Base-by-base conservation (phyloP, 1,284 basidiomycete genomes). In the Wolfiporia cocos region DNA sequence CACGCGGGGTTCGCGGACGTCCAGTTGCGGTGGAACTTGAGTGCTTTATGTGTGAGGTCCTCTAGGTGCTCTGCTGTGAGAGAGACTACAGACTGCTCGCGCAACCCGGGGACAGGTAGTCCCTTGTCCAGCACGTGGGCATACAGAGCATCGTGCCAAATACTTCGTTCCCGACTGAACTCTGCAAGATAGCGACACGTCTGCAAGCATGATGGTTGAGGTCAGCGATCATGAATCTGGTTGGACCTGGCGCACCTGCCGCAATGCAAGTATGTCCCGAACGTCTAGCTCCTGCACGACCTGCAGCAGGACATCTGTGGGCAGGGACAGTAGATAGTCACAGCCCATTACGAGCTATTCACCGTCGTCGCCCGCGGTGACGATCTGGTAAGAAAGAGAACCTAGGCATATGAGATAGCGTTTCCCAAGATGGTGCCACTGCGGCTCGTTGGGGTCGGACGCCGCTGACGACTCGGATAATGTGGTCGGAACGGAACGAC, bases 91-190 rank as follows among this genome's bases (percentile, higher is more conserved):
- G 35, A 9, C 20, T 50, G 48, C 12, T 52, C 46, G 6, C 47
- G 38, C 11, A 71, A 53, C 11, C 64, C 51, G 2, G 74, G 76
- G 21, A 70, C 57, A 4, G 81, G 78, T 17, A 79, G 57, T 43
- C 66, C 60, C n/a, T 60, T 50, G 7, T 64, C 58, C 32, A 70
- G 48, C 30, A 77, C 59, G 41, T 71, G 62, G 20, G 45, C 56
- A 14, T 60, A 62, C 22, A 81, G 55, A 14, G 76, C 63, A 12
- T 61, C 45, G 14, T 65, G 56, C 80, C 80, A 83, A 23, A 81
- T 63, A 34, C 65, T 61, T 17, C 70, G 73, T 2, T 69, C 54
- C 18, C 63, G 66, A 0, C 77, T 75, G 15, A 72, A 51, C 1
- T 60, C 50, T 17, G 55, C 47, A 31, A 80, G 66, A 4, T 51